Percentiles rank a stretch among this genome's conserved stretches.
Conservation (phyloP, 495 filamentous ascomycete genomes). For the Hypoxylon crocopeplum region DNA sequence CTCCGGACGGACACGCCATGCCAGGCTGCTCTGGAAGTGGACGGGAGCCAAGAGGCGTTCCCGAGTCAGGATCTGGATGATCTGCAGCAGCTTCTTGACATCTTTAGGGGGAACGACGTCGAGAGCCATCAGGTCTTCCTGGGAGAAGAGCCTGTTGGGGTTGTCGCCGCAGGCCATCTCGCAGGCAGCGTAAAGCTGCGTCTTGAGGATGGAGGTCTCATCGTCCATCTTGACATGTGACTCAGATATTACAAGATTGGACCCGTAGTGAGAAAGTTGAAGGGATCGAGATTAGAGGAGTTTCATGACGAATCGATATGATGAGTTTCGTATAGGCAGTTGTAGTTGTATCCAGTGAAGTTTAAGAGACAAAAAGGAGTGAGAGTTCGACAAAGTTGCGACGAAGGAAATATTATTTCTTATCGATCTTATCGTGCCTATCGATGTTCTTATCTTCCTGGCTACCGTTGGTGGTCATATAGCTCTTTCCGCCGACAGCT, state of each 20-base stretch:
- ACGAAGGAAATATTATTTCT: conserved; percentile 9
- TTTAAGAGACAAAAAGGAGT: too few species aligned
- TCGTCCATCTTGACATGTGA: conserved; percentile 37
- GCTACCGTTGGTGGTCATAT: too few species aligned
- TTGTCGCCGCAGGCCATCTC: conserved; percentile 39
- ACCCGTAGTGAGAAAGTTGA: background rate
- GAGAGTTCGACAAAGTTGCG: too few species aligned
- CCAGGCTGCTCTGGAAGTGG: conserved; percentile 59
- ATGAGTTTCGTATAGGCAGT: too few species aligned
- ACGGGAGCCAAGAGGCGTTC: conserved; percentile 72
- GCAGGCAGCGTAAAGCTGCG: conserved; percentile 38
- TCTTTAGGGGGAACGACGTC: conserved; percentile 67
- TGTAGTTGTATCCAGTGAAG: background rate
- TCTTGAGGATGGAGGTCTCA: conserved; percentile 30
- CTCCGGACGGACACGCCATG: conserved; percentile 70
- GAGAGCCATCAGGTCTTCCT: conserved; percentile 69
- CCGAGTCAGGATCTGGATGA: conserved; percentile 67
- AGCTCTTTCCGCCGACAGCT: too few species aligned
- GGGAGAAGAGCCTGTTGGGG: conserved; percentile 65
- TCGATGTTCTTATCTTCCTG: too few species aligned
- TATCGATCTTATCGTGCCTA: conserved; percentile 12
- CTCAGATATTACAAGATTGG: conserved; percentile 11
- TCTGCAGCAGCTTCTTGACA: conserved; percentile 61
- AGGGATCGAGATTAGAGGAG: too few species aligned
- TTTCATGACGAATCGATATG: too few species aligned